phyloP scores from a whole-genome alignment of 768 basidiomycete genomes.

The Symmetrospora coprosmae region DNA sequence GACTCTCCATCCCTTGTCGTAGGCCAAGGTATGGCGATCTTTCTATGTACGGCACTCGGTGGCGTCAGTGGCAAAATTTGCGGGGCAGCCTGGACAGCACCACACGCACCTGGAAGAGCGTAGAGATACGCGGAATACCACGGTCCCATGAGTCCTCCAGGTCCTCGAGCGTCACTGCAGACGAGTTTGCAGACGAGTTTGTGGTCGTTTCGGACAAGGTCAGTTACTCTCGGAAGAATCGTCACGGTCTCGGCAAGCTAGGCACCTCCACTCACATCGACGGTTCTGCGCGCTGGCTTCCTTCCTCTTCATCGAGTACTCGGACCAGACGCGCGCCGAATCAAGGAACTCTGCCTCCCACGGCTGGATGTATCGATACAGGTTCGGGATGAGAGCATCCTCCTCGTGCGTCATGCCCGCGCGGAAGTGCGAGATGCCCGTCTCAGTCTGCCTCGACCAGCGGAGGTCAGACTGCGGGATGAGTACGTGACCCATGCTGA shows the following conservation, averaged over 20 bases:
- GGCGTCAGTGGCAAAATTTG: background rate
- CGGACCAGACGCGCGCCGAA: constrained; percentile 96
- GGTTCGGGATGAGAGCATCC: constrained; percentile 70
- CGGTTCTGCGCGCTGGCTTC: constrained; percentile 99
- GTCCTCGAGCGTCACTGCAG: constrained; percentile 93
- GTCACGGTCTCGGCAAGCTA: no score
- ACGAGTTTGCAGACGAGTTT: no score
- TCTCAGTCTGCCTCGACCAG: constrained; percentile 95
- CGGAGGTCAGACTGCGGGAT: constrained; percentile 95
- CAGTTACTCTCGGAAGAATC: no score
- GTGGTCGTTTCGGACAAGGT: no score
- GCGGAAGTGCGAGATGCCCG: constrained; percentile 96
- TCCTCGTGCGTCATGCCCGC: constrained; percentile 66
- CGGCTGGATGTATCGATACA: constrained; percentile 58
- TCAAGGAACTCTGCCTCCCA: constrained; percentile 76
- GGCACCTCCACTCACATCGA: no score
- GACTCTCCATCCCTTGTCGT: constrained; percentile 98
- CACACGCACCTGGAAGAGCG: constrained; percentile 94
- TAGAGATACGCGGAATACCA: constrained; percentile 96
- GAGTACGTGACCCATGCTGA: constrained; percentile 97
- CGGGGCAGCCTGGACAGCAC: background rate
- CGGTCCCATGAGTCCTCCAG: constrained; percentile 98
- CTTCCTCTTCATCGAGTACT: constrained; percentile 98
- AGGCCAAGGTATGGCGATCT: constrained; percentile 53
- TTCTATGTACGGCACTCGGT: background rate